Evolutionary conservation across 345 rosid species (phyloP).

Genomic region (Boechera retrofracta): DNA sequence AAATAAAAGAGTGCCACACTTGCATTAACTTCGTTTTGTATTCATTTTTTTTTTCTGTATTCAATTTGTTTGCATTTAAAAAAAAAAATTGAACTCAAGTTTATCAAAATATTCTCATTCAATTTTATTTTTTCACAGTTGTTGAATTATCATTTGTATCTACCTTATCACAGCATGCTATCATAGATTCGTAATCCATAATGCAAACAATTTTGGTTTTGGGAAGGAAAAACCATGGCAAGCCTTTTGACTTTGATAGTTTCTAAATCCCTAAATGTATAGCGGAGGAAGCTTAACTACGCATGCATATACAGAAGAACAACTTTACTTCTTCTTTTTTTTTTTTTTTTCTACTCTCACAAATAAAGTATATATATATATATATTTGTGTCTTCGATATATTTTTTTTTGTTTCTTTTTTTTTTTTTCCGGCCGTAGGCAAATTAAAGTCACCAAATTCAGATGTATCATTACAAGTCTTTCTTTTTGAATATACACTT

Average conservation of each 20-base stretch:
- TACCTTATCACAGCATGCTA: too few relatives aligned
- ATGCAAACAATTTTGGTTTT: neutral
- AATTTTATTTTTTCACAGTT: too few relatives aligned
- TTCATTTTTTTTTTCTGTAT: too few relatives aligned
- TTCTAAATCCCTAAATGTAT: neutral
- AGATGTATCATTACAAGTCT: constrained; percentile 1
- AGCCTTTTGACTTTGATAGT: neutral
- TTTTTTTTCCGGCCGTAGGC: neutral
- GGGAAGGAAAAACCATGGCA: neutral
- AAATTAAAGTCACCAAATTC: constrained; percentile 1
- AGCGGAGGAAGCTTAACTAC: neutral
- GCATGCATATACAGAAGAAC: constrained; percentile 12
- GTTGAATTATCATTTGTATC: too few relatives aligned
- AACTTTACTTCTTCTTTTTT: neutral
- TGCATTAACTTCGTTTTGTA: too few relatives aligned
- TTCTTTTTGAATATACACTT: constrained; percentile 33
- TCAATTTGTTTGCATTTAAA: too few relatives aligned
- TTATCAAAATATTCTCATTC: too few relatives aligned
- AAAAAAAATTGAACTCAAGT: too few relatives aligned
- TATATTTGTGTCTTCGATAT: neutral
- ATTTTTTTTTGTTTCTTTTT: neutral
- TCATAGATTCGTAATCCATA: neutral
- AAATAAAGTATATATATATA: neutral
- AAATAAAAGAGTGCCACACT: too few relatives aligned
- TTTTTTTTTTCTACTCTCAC: neutral